A percentile compares a stretch with the other conserved stretches of the same genome.
These are phyloP conservation scores for Pilatotrama ljubarskyi DNA, from an alignment of 768 basidiomycete species.

Conservation along the genomic window DNA sequence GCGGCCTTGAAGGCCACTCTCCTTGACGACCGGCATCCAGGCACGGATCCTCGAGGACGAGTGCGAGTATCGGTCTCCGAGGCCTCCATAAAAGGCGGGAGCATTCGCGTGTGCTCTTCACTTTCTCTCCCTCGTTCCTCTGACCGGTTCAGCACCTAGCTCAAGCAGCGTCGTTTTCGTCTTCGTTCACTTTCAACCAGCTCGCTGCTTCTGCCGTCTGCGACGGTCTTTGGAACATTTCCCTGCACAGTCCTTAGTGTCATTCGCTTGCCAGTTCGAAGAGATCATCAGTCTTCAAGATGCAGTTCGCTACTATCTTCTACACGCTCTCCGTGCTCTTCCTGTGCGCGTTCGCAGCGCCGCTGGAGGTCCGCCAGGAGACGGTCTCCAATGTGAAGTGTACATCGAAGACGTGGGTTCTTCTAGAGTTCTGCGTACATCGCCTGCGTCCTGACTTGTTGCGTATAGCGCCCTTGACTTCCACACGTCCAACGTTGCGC, in stretches of 20 bases:
- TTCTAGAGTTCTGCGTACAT: no score
- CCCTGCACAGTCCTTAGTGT: slow-evolving; percentile 1
- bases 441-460: neutral
- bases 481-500: slow-evolving; percentile 31
- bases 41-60: slow-evolving; percentile 4
- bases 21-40: slow-evolving; percentile 15
- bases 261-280: neutral
- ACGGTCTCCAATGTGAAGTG: slow-evolving; percentile 25
- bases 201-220: slow-evolving; percentile 22
- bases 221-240: slow-evolving; percentile 22
- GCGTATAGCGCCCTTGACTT: slow-evolving; percentile 25
- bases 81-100: slow-evolving; percentile 3
- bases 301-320: slow-evolving; percentile 25
- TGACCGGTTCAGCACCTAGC: slow-evolving; percentile 27
- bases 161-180: slow-evolving; percentile 17
- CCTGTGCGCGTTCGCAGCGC: slow-evolving; percentile 24
- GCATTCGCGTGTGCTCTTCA: neutral
- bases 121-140: slow-evolving; percentile 11
- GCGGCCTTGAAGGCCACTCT: slow-evolving; percentile 1
- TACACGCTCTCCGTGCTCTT: slow-evolving; percentile 22
- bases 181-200: neutral
- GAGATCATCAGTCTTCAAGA: slow-evolving; percentile 12
- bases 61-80: neutral
- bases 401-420: slow-evolving; percentile 21
- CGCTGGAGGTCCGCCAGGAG: slow-evolving; percentile 23